phyloP scores from a whole-genome alignment of 1,284 basidiomycete genomes.

The Porogramme epimiltina region DNA sequence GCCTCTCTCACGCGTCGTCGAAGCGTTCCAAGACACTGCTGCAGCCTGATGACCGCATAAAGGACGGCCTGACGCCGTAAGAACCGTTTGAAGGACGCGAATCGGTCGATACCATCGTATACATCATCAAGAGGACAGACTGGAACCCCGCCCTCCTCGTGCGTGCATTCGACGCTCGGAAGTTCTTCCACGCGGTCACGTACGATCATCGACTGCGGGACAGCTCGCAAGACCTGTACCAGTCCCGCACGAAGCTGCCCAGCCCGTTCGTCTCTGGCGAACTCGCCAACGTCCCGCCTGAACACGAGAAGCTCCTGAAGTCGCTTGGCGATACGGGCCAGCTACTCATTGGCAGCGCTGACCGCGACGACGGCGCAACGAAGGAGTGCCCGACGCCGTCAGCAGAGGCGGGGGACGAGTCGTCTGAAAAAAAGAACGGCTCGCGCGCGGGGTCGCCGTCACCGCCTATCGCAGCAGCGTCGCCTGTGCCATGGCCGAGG shows the following conservation, averaged over 20 bases:
- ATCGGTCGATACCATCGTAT: constrained; percentile 96
- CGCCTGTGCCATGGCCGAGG: constrained; percentile 35
- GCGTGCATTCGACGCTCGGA: constrained; percentile 95
- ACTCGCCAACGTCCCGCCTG: constrained; percentile 41
- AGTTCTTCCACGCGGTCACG: constrained; percentile 99
- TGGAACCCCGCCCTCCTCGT: constrained; percentile 94
- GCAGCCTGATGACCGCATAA: constrained; percentile 76
- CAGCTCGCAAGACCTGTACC: constrained; percentile 88
- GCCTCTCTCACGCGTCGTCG: constrained; percentile 90
- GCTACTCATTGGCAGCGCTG: constrained; percentile 24
- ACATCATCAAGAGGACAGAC: constrained; percentile 98
- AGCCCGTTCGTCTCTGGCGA: constrained; percentile 84
- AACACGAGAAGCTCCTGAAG: constrained; percentile 35
- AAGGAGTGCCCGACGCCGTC: constrained; percentile 39
- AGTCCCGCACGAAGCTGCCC: constrained; percentile 78
- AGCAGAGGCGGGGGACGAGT: constrained; percentile 44
- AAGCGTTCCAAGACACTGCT: constrained; percentile 90
- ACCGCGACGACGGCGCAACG: constrained; percentile 20
- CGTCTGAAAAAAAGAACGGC: no score
- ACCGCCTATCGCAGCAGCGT: no score
- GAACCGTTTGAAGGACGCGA: constrained; percentile 96
- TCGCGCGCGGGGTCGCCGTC: constrained; percentile 41
- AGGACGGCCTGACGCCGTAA: constrained; percentile 95
- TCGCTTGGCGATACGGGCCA: constrained; percentile 17
- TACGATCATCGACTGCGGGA: constrained; percentile 97